These are phyloP conservation scores for Gossypium longicalyx DNA, from an alignment of 345 rosid species.

Conservation along the genomic window DNA sequence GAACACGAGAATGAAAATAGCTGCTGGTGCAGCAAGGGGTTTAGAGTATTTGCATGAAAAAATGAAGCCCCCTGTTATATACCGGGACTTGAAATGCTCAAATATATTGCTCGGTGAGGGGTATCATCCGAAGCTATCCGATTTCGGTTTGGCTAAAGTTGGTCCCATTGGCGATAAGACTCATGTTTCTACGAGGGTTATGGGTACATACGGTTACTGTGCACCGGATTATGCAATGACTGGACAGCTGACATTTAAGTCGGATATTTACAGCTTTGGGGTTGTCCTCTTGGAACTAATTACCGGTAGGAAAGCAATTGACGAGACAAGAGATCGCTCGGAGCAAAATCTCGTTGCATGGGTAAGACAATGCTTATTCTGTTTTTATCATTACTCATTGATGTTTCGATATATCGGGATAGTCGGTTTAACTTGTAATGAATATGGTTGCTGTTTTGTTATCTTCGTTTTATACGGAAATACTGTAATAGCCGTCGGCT, in stretches of 20 bases:
- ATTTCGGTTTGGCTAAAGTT: constrained; percentile 93
- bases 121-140: constrained; percentile 76
- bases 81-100: constrained; percentile 85
- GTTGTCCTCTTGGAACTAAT: constrained; percentile 84
- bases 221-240: constrained; percentile 98
- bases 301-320: constrained; percentile 85
- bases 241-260: constrained; percentile 81
- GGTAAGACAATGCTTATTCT: constrained; percentile 40
- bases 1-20: constrained; percentile 80
- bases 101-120: constrained; percentile 77
- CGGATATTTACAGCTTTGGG: constrained; percentile 91
- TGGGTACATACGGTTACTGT: constrained; percentile 97
- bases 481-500: neutral
- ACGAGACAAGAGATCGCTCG: constrained; percentile 39
- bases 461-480: neutral
- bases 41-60: constrained; percentile 77
- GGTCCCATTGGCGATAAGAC: constrained; percentile 90
- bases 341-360: constrained; percentile 85
- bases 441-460: neutral
- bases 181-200: constrained; percentile 89
- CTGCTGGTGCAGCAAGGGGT: constrained; percentile 88
- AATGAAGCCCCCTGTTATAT: constrained; percentile 76
- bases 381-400: neutral
- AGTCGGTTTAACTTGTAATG: neutral
- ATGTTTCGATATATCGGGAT: neutral